Base-by-base conservation (phyloP, 2,329 filamentous ascomycete species). In the Didymella exigua region DNA sequence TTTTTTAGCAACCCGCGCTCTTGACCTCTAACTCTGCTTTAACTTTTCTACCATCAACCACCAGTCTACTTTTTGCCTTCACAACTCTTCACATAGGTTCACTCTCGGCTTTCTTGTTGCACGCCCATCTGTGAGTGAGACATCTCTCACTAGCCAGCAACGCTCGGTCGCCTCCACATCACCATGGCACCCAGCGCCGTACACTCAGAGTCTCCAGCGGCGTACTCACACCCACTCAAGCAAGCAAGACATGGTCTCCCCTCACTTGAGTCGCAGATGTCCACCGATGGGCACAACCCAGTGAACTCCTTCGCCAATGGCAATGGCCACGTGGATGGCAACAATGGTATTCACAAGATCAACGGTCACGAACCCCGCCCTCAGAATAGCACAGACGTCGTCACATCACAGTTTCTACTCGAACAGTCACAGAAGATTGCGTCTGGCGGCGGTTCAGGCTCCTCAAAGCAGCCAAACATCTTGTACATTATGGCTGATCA, bases 401-500 rank as follows among this genome's bases (percentile, higher is more conserved):
- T 73, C 34, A 65, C 68, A 47, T 60, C 68, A 43, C 63, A 73
- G 37, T 62, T 63, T 55, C 61, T 73, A 26, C 33, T 56, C 2
- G 38, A 56, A n/a, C 62, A 67, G 40, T 70, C 70, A 13, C 54
- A 52, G 49, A 65, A 62, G 41, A 69, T 66, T 52, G 70, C 63
- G 7, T 60, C 65, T 10, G 60, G 60, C 1, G 21, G 19, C 13
- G 41, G 45, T 14, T 49, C 58, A 7, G 47, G 54, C 19, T 23
- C 51, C 16, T 34, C 60, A 6, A 72, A 65, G 44, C 83, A 82
- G 72, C 89, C 89, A 58, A 93, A 93, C 76, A 90, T 93, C 64
- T 82, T 93, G 41, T 96, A 95, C 81, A 96, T 97, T 79, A 96
- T 97, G 92, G 93, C 93, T 49, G 93, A 97, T 77, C 93, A 97